Percentiles rank a stretch among this genome's conserved stretches.
These are phyloP conservation scores for Fusarium pilosicola DNA, from an alignment of 2,329 filamentous ascomycete species.

Conservation along the genomic window DNA sequence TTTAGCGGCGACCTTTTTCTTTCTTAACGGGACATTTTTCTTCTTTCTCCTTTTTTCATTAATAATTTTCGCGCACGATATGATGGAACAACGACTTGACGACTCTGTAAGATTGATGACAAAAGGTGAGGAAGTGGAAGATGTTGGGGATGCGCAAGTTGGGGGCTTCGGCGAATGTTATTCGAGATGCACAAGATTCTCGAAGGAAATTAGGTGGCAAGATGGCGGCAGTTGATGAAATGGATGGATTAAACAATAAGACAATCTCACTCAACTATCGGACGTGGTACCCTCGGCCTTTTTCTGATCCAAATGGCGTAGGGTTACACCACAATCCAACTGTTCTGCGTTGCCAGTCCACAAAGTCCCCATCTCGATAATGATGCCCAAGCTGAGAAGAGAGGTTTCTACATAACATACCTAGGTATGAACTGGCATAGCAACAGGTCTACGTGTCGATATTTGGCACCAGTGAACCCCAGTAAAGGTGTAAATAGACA, in stretches of 20 bases:
- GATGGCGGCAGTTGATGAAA: constrained; percentile 14
- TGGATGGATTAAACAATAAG: constrained; percentile 18
- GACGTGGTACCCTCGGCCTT: constrained; percentile 5
- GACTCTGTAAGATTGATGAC: constrained; percentile 31
- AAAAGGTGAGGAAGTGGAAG: constrained; percentile 10
- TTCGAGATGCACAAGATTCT: constrained; percentile 1
- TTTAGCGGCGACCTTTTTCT: constrained; percentile 41
- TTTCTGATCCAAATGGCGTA: neutral
- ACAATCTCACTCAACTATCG: neutral
- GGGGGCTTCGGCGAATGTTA: neutral
- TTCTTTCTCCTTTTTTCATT: constrained; percentile 27
- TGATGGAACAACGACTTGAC: constrained; percentile 24
- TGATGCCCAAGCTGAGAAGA: neutral
- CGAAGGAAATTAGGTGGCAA: neutral
- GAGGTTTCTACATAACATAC: neutral
- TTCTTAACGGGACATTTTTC: constrained; percentile 35
- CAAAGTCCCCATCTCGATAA: neutral
- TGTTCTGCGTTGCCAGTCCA: neutral
- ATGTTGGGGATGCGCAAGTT: neutral
- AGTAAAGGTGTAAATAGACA: neutral
- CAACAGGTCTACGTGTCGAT: constrained; percentile 13
- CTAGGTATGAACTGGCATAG: neutral
- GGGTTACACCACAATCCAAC: neutral
- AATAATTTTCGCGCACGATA: constrained; percentile 31
- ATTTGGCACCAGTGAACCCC: constrained; percentile 23